Base-by-base conservation (phyloP, 2,329 filamentous ascomycete species). In the Epichloe sp. region DNA sequence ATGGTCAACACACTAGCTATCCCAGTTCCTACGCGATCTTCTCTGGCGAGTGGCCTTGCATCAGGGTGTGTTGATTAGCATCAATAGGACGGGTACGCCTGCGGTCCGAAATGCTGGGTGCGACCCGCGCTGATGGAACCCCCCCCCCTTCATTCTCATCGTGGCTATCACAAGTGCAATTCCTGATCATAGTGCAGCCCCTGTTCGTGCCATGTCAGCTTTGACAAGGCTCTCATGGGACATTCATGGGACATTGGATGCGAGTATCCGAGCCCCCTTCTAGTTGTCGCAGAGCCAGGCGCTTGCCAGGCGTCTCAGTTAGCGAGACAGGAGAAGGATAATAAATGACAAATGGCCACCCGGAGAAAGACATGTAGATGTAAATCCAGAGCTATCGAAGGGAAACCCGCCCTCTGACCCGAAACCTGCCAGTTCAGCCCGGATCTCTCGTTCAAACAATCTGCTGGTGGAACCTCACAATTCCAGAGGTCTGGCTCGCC, bases 261-360 rank as follows among this genome's bases (percentile, higher is more conserved):
- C 44, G 37, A 46, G 49, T 47, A 54, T 51, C 49, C 49, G 52
- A 47, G 36, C 46, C 36, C 21, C 19, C 49, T 36, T 31, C n/a
- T 14, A 15, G 19, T 36, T 40, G 26, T 21, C 38, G 21, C 42
- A 47, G 23, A 48, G 41, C 31, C 40, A 44, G 45, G 49, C 43
- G 37, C 48, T 36, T 40, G 23, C 38, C 41, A 43, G 48, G 36
- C 52, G 52, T 54, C 52, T 52, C 52, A 54, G 43, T 54, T 54
- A 48, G 52, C 52, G 52, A 54, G 49, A 41, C 35, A 37, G 23
- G 41, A 17, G 41, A 36, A 49, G 37, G 37, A 44, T 21, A 46
- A 41, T 34, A 41, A 47, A 50, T 45, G 41, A 35, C 8, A 34
- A n/a, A 36, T 31, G 19, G 47, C 10, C 14, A 35, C 19, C 14